A percentile compares a stretch with the other conserved stretches of the same genome.
These are phyloP conservation scores for Orbilia quercus DNA, from an alignment of 2,329 filamentous ascomycete genomes.

Conservation along the genomic window DNA sequence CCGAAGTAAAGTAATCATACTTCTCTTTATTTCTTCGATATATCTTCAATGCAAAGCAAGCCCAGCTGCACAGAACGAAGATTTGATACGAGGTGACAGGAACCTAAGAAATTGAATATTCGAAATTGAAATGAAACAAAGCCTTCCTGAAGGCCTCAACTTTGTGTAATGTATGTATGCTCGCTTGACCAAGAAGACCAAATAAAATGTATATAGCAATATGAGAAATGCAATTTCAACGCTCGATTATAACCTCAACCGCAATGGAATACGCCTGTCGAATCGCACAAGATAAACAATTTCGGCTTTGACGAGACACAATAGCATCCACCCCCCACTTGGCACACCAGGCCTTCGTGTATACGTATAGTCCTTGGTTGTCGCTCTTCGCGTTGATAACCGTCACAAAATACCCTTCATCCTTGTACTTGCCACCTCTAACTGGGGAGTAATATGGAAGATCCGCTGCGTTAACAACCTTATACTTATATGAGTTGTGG, in stretches of 20 bases:
- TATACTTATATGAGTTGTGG: slow-evolving; percentile 14
- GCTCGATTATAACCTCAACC: slow-evolving; percentile 65
- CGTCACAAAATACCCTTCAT: slow-evolving; percentile 64
- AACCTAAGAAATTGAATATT: no score
- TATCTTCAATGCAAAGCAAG: no score
- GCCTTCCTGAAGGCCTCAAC: background rate
- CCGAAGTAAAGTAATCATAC: no score
- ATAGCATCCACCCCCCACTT: slow-evolving; percentile 79
- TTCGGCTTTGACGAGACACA: slow-evolving; percentile 74
- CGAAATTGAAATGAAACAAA: background rate
- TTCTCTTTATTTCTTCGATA: no score
- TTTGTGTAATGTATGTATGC: background rate
- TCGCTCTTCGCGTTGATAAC: slow-evolving; percentile 68
- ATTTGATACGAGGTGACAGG: no score
- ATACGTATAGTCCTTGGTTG: slow-evolving; percentile 75
- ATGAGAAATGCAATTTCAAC: background rate
- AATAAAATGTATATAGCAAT: background rate
- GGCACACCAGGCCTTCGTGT: slow-evolving; percentile 78
- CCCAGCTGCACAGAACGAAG: no score
- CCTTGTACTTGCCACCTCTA: slow-evolving; percentile 63
- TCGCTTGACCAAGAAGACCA: background rate
- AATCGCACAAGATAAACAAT: slow-evolving; percentile 78
- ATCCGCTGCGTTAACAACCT: slow-evolving; percentile 13
- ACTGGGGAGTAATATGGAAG: slow-evolving; percentile 60
- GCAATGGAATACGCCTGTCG: slow-evolving; percentile 78